Evolutionary conservation across 2,329 filamentous ascomycete species (phyloP), one percentile per base, ranked within the genome.

Genomic region (Aspergillus luchuensis): DNA sequence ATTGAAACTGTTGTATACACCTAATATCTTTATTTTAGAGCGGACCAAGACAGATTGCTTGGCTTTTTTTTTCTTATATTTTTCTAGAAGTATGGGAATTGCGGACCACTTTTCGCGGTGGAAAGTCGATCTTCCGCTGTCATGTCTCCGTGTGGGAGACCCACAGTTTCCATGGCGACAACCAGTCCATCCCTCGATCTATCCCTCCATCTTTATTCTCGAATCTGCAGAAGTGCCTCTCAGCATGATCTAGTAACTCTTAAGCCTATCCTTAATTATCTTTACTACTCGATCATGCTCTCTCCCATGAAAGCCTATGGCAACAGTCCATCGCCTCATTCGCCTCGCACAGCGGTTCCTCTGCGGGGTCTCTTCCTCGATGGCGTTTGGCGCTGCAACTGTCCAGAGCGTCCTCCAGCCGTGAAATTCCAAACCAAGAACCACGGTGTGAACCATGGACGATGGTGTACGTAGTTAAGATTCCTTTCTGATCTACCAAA

Each of bases 401-500:
- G 86, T 69, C 77, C 76, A 10, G 81, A 82, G 8, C 79, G 82
- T 19, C 75, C 82, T 2, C 83, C 82, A 17, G 85, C 85, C 2
- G 76, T 80, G 25, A 82, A 82, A 56, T 82, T 85, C 62, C 79
- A 85, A 66, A 81, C 82, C 1, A 87, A 85, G 69, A 88, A 87
- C 62, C 79, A 81, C 30, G 81, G 82, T 10, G 72, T 73, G 48
- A 88, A 88, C 64, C 77, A 85, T 60, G 85, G 85, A 10, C 74
- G 80, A 66, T 84, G 80, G 79, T 86, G 79, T 81, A 74, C 53
- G 74, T 5, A 23, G 13, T 36, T 5, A 2, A 25, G 1, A 33
- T 15, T 11, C 11, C 11, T 36, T n/a, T n/a, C 17, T 21, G n/a
- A n/a, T 19, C 30, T 38, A 19, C 25, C 13, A n/a, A 28, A 19